Evolutionary conservation across 2,329 filamentous ascomycete species (phyloP), one percentile per base, ranked within the genome.

Genomic region (Aureobasidium sp.): DNA sequence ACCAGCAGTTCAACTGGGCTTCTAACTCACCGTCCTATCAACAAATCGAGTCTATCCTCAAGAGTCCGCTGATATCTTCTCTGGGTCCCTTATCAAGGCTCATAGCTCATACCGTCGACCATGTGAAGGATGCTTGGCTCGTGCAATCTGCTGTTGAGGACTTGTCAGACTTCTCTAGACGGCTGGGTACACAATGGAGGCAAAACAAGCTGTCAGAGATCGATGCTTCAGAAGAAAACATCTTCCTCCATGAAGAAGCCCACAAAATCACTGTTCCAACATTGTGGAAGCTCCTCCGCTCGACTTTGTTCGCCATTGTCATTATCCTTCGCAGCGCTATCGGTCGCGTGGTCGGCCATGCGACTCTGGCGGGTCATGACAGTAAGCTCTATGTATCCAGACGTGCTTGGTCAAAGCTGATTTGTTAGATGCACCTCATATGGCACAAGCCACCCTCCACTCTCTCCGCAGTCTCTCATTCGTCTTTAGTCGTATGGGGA

Each of bases 381-480:
- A 76, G 80, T 82, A 72, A 71, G 77, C 72, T 23, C 26, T 3
- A n/a, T 9, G 26, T n/a, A 42, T 26, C 32, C 23, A 26, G n/a
- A 27, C 1, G 53, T 15, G 8, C 15, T n/a, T 13, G 15, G 9
- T 17, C 9, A 1, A 17, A 5, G 41, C 34, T 37, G 2, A 44
- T 29, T 12, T 55, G 67, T 26, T 61, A 77, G 81, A 79, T 63
- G 88, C 87, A 1, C 86, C 89, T 0, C 76, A 79, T 15, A 77
- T 94, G 17, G 89, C 90, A 6, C 78, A 84, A 50, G 89, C 89
- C 71, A 84, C 87, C 1, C 80, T 96, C 17, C 85, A 88, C 64
- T 85, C 84, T 13, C 82, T 96, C 12, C 86, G 90, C 32, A 88
- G 90, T 68, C 77, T 95, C 23, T 90, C 87, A 74, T 96, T 96